Percentiles rank a stretch among this genome's conserved stretches.
phyloP scores from a whole-genome alignment of 345 rosid genomes.

The Laguncularia racemosa region DNA sequence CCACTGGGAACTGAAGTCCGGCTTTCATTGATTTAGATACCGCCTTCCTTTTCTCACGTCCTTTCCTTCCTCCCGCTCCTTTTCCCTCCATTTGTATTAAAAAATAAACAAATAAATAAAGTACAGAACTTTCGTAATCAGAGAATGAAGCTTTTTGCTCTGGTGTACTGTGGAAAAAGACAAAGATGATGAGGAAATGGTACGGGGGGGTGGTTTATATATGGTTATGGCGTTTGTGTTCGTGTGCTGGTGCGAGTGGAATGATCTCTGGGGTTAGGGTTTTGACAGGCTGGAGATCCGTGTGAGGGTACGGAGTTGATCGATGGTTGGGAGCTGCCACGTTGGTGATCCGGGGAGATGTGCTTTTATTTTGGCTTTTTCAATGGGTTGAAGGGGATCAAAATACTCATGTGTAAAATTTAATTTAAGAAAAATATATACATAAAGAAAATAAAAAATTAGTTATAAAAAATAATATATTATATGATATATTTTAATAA shows the following conservation, averaged over 20 bases:
- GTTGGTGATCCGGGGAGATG: slow-evolving; percentile 24
- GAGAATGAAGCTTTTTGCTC: no score
- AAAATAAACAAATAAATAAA: no score
- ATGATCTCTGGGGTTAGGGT: slow-evolving; percentile 1
- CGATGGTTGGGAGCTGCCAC: slow-evolving; percentile 8
- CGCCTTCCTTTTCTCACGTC: slow-evolving; percentile 52
- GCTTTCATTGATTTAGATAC: slow-evolving; percentile 57
- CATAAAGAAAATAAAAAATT: no score
- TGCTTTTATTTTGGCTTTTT: no score
- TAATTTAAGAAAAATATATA: no score
- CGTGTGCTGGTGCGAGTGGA: no score
- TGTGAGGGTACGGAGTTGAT: not conserved
- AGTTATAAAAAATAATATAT: no score
- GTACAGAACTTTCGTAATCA: no score
- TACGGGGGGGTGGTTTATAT: not conserved
- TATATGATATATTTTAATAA: no score
- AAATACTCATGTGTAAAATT: no score
- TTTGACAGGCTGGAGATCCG: slow-evolving; percentile 22
- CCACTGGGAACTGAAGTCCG: slow-evolving; percentile 80
- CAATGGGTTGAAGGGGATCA: no score
- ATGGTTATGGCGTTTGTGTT: no score
- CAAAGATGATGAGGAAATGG: not conserved
- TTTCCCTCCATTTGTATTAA: slow-evolving; percentile 59
- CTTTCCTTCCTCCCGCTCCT: slow-evolving; percentile 55
- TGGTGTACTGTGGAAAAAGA: not conserved